Evolutionary conservation across 306 rosid species (phyloP), one percentile per base, ranked within the genome.

Genomic region (Cucurbita argyrosperma): DNA sequence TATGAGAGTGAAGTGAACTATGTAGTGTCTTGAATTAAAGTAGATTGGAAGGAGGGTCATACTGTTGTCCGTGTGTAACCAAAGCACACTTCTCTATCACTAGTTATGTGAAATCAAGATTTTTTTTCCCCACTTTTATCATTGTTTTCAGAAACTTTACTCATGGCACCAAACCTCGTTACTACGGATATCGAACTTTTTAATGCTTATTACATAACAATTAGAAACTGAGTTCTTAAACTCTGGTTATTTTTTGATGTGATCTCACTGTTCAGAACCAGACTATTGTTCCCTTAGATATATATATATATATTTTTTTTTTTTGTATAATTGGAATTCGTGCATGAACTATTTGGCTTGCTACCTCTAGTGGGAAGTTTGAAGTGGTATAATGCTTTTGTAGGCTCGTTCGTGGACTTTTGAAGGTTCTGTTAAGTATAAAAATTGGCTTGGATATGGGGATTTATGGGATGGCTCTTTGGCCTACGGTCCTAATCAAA

Each of bases 381-480:
- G 78, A 76, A 76, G 46, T 75, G 81, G 35, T 74, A 40, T 60
- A 53, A 81, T 84, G 84, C 71, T 78, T 79, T 77, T 84, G 86
- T 71, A 95, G 99, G 86, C 90, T 79, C 92, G 91, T 72, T 91
- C 97, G 38, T 91, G 96, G 96, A 87, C 88, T 13, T 61, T 82
- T 76, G 97, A 95, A 85, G 96, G 97, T 54, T 71, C 91, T 38
- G 80, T 95, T 8, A 95, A 91, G 84, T 84, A 85, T 79, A 95
- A 88, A 81, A 95, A 91, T 78, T 80, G 88, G 81, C 83, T 95
- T 5, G 99, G 99, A 80, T 88, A 91, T 84, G 99, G 90, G 54
- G 99, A 95, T 83, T 66, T 89, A 52, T 95, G 99, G 99, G 96
- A 95, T 88, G 85, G 92, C 72, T 89, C 96, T 72, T 59, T 95